These are phyloP conservation scores for cucumber (Cucumis sativus) DNA, from an alignment of 306 rosid species.

Conservation along the genomic window Cucumber_9930_V3 NC_026658.2:26510501-26511000, in stretches of 20 bases:
- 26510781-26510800: background rate
- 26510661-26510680: background rate
- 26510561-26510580: constrained; percentile 42
- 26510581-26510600: background rate
- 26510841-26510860: background rate
- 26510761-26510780: background rate
- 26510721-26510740: background rate
- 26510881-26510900: too few species aligned
- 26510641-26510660: background rate
- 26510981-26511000: too few species aligned
- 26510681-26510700: background rate
- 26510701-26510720: background rate
- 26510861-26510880: background rate
- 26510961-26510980: too few species aligned
- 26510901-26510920: too few species aligned
- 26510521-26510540: constrained; percentile 52
- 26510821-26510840: background rate
- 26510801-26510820: background rate
- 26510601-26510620: background rate
- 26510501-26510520: constrained; percentile 21
- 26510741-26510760: background rate
- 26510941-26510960: too few species aligned
- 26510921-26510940: too few species aligned
- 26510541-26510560: constrained; percentile 51
- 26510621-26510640: background rate